Base-by-base conservation (phyloP, 768 basidiomycete genomes). In the Candolleomyces aberdarensis region DNA sequence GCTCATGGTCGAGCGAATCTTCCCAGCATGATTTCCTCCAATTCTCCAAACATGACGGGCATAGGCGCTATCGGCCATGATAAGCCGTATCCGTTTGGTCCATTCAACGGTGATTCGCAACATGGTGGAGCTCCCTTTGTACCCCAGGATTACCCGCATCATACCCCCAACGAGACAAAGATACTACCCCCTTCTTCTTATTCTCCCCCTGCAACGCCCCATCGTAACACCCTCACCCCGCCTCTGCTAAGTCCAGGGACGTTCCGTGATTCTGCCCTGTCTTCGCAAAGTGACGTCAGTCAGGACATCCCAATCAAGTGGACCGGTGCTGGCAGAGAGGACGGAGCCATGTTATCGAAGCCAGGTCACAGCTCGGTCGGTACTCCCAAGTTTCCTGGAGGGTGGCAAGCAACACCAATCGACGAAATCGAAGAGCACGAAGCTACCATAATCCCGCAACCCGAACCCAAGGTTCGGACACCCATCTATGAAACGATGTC, bases 181-280 rank as follows among this genome's bases (percentile, higher is more conserved):
- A 54, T 31, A 31, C 52, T 15, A 4, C 15, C 52, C 32, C 52
- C 32, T 29, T 39, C 32, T 13, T 20, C 31, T 39, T 2, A 31
- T 31, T 51, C 49, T 19, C 49, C 49, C 22, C 49, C 20, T 19
- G 3, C 10, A 7, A 13, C 3, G 6, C 44, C 44, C 19, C 44
- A 14, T 20, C 10, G 44, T 20, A 46, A 9, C 6, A 17, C 17
- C 1, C 14, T 46, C 44, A 26, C 55, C 5, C 77, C 73, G 6
- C 77, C 77, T 5, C 80, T 89, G 39, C 80, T 90, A 10, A 78
- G 83, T 41, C 75, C 85, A 17, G 80, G 79, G 20, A 80, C 81
- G 31, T 90, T 89, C 71, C 80, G 89, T 51, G 87, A 89, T 66
- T 89, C 89, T 31, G 81, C 79, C 5, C 80, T 87, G 65, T 87